Evolutionary conservation across 768 basidiomycete genomes (phyloP).

Genomic region (Lentinula sp.): DNA sequence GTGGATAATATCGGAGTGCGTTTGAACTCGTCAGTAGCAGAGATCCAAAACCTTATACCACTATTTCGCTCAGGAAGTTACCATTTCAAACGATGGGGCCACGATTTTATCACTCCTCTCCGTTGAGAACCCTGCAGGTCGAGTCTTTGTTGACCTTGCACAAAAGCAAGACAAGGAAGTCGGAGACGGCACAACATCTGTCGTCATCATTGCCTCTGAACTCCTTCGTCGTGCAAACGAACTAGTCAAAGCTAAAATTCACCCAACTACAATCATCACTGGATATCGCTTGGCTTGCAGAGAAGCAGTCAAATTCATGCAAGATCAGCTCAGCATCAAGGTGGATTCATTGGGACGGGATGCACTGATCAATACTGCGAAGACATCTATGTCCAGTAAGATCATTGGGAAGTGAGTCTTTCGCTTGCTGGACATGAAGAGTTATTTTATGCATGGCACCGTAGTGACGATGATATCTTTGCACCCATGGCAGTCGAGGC

Average conservation of each 20-base stretch:
- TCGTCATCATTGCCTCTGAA: constrained; percentile 97
- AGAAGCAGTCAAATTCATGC: constrained; percentile 97
- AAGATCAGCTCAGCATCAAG: constrained; percentile 93
- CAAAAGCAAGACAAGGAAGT: constrained; percentile 99
- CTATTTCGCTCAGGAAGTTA: constrained; percentile 71
- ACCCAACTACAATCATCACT: constrained; percentile 98
- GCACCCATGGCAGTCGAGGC: constrained; percentile 99
- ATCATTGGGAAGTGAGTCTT: constrained; percentile 89
- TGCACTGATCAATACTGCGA: constrained; percentile 91
- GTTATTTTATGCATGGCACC: background rate
- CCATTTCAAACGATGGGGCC: constrained; percentile 98
- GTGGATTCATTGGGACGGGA: constrained; percentile 90
- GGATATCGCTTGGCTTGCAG: constrained; percentile 95
- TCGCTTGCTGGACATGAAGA: background rate
- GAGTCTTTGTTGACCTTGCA: constrained; percentile 96
- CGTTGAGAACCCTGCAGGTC: constrained; percentile 95
- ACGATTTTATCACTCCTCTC: constrained; percentile 94
- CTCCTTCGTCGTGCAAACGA: constrained; percentile 94
- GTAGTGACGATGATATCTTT: constrained; percentile 93
- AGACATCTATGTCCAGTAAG: constrained; percentile 98
- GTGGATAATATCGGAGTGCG: constrained; percentile 95
- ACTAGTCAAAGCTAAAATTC: constrained; percentile 95
- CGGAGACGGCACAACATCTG: constrained; percentile 97
- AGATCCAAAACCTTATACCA: constrained; percentile 1
- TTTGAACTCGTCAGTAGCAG: constrained; percentile 1